Conservation (phyloP, 2,329 filamentous ascomycete species). For the Cladosporium cucumerinum region DNA sequence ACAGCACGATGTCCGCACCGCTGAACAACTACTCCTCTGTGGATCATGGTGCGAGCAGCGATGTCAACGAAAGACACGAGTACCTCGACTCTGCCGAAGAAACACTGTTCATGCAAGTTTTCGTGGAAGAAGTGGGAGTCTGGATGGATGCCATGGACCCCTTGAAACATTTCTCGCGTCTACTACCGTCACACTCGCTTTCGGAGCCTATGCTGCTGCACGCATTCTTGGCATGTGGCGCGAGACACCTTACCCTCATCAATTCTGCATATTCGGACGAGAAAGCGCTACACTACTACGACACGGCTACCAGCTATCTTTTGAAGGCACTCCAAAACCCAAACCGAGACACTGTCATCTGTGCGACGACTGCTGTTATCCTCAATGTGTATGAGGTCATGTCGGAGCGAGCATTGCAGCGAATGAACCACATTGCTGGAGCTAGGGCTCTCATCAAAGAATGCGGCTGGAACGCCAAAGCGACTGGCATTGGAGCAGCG, state of each 20-base stretch:
- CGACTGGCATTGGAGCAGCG: constrained; percentile 73
- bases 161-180: constrained; percentile 76
- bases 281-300: constrained; percentile 78
- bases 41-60: not conserved
- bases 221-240: constrained; percentile 83
- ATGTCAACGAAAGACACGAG: constrained; percentile 49
- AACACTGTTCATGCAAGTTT: constrained; percentile 85
- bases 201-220: constrained; percentile 85
- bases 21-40: not conserved
- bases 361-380: constrained; percentile 81
- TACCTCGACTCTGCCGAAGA: constrained; percentile 74
- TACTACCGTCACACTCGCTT: constrained; percentile 79
- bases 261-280: constrained; percentile 70
- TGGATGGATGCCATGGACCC: constrained; percentile 95
- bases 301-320: constrained; percentile 76
- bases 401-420: constrained; percentile 71
- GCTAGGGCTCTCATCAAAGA: constrained; percentile 83
- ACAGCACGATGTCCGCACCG: not conserved
- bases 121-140: constrained; percentile 80
- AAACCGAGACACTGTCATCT: constrained; percentile 77
- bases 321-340: constrained; percentile 77
- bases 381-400: constrained; percentile 93
- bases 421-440: constrained; percentile 87
- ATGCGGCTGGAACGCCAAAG: constrained; percentile 80
- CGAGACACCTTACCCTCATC: constrained; percentile 71